Conservation (phyloP, 1,284 basidiomycete species). For the Wolfiporia cocos region DNA sequence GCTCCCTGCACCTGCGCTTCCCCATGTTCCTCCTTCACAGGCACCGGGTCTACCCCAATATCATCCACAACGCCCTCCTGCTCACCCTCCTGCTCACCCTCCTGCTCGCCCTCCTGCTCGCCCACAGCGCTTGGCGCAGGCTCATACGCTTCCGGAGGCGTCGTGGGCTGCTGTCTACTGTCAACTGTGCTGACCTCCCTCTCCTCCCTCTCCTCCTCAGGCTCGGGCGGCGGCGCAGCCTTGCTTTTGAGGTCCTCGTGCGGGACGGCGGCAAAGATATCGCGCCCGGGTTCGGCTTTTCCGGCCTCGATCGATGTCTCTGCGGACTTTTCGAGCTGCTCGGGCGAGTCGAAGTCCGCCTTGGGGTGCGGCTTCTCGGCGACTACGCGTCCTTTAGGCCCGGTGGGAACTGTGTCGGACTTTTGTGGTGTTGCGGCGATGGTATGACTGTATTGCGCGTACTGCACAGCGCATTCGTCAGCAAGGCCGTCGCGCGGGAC, state of each 20-base stretch:
- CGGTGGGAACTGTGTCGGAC: slow-evolving; percentile 12
- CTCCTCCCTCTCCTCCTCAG: slow-evolving; percentile 8
- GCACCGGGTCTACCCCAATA: not conserved
- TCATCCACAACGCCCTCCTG: slow-evolving; percentile 2
- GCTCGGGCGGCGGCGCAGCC: slow-evolving; percentile 9
- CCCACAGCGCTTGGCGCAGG: not conserved
- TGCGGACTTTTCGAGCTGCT: slow-evolving; percentile 18
- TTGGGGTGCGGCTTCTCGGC: slow-evolving; percentile 43
- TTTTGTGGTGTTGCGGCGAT: slow-evolving; percentile 33
- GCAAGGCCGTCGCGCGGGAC: no score
- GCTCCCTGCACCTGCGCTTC: slow-evolving; percentile 12
- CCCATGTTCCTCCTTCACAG: slow-evolving; percentile 1
- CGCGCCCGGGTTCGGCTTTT: slow-evolving; percentile 59
- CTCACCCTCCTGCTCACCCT: not conserved
- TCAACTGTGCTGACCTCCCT: slow-evolving; percentile 8
- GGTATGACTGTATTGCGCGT: slow-evolving; percentile 40
- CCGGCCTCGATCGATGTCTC: slow-evolving; percentile 39
- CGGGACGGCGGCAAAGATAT: slow-evolving; percentile 50
- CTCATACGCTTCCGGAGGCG: slow-evolving; percentile 1
- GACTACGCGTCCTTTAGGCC: slow-evolving; percentile 16
- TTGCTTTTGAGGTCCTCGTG: slow-evolving; percentile 18
- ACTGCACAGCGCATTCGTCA: no score
- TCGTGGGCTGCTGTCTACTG: slow-evolving; percentile 4
- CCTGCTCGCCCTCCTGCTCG: not conserved
- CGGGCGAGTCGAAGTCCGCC: slow-evolving; percentile 32